A percentile compares a stretch with the other conserved stretches of the same genome.
Evolutionary conservation across 352 stramenopile species (phyloP).

Genomic region (Phytophthora cryptogea): DNA sequence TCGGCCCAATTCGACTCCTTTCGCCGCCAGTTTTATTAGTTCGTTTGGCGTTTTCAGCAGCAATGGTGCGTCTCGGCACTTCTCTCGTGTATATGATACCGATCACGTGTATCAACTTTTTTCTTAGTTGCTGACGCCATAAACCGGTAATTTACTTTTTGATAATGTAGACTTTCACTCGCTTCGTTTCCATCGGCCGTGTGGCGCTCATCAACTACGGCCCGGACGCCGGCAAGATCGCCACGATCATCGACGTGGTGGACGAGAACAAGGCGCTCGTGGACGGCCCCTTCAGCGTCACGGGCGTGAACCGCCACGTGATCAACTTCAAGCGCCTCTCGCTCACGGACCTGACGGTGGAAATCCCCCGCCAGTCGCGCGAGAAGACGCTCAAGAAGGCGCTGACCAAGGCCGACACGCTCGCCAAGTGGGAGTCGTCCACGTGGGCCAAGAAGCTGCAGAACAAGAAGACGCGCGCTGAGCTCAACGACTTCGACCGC

Average conservation of each 20-base stretch:
- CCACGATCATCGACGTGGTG: conserved; percentile 99
- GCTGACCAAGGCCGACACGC: conserved; percentile 81
- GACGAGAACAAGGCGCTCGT: conserved; percentile 99
- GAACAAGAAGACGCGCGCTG: conserved; percentile 95
- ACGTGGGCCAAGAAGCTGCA: conserved; percentile 98
- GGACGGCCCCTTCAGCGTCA: conserved; percentile 95
- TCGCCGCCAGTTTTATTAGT: conserved; percentile 48
- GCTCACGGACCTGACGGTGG: conserved; percentile 97
- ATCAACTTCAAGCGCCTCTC: conserved; percentile 98
- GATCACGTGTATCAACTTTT: not conserved
- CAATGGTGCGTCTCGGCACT: conserved; percentile 63
- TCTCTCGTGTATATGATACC: conserved; percentile 9
- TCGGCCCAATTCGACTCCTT: conserved; percentile 6
- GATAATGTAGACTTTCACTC: conserved; percentile 94
- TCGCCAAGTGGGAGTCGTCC: conserved; percentile 95
- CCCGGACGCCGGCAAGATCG: conserved; percentile 96
- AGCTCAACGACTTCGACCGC: conserved; percentile 97
- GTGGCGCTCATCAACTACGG: conserved; percentile 99
- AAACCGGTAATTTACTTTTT: not conserved
- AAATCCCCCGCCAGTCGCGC: conserved; percentile 94
- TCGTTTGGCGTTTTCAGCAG: conserved; percentile 88
- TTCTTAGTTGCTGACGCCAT: not conserved
- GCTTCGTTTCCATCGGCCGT: conserved; percentile 99
- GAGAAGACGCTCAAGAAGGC: conserved; percentile 95
- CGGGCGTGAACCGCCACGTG: conserved; percentile 97